A percentile compares a stretch with the other conserved stretches of the same genome.
Conservation (phyloP, 1,284 basidiomycete genomes). For the Ganoderma lingzhi region DNA sequence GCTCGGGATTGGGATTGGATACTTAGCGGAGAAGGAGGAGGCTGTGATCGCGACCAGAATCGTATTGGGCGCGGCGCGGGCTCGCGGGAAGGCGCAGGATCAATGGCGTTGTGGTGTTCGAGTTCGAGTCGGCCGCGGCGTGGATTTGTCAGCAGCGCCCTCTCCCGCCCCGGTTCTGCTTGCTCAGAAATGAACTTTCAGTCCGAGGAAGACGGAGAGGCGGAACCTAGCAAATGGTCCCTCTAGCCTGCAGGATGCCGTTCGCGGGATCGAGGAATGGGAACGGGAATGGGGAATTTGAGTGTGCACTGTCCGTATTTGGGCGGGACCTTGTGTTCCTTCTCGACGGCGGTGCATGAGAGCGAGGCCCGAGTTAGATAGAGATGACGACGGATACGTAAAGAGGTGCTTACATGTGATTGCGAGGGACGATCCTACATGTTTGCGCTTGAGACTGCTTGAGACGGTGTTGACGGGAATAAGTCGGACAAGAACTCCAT, state of each 20-base stretch:
- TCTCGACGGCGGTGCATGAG: background rate
- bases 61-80: background rate
- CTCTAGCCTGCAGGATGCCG: background rate
- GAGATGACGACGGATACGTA: conserved; percentile 3
- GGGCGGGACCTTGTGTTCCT: conserved; percentile 1
- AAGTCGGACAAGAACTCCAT: background rate
- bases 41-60: conserved; percentile 1
- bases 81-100: background rate
- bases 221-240: background rate
- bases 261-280: background rate
- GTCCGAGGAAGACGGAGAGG: background rate
- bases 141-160: background rate
- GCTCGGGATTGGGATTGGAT: background rate
- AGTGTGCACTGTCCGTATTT: conserved; percentile 5
- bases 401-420: conserved; percentile 8
- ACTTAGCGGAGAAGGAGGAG: background rate
- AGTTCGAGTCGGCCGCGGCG: background rate
- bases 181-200: background rate
- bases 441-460: background rate
- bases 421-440: conserved; percentile 4
- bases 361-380: background rate
- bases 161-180: background rate
- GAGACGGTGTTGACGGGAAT: background rate
- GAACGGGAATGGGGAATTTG: background rate
- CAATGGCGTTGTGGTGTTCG: background rate